phyloP scores from a whole-genome alignment of 1,284 basidiomycete genomes.

The Paramarasmius palmivorus region DNA sequence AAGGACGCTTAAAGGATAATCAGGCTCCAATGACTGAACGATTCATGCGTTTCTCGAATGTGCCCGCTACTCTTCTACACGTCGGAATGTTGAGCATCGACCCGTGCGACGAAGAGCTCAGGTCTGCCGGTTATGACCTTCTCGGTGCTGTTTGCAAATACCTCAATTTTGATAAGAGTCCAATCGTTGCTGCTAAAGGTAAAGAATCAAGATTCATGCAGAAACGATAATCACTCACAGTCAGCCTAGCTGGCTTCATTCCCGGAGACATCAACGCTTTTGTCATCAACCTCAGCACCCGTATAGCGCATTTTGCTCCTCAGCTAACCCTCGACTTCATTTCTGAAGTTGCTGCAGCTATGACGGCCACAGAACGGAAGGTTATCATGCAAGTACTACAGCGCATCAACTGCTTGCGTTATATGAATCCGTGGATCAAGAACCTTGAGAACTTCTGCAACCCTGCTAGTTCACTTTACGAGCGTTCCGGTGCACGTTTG shows the following conservation, averaged over 20 bases:
- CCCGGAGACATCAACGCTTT: slow-evolving; percentile 73
- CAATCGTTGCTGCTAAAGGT: slow-evolving; percentile 71
- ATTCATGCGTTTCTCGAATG: slow-evolving; percentile 77
- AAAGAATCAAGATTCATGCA: slow-evolving; percentile 18
- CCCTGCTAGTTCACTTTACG: slow-evolving; percentile 63
- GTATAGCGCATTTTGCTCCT: slow-evolving; percentile 71
- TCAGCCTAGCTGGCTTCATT: slow-evolving; percentile 61
- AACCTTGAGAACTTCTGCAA: slow-evolving; percentile 76
- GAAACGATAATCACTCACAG: slow-evolving; percentile 15
- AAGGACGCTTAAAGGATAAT: slow-evolving; percentile 62
- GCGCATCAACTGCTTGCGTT: slow-evolving; percentile 74
- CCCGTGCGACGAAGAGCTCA: slow-evolving; percentile 72
- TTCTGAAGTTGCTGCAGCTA: slow-evolving; percentile 74
- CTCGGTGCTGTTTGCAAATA: slow-evolving; percentile 77
- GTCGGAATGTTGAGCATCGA: slow-evolving; percentile 80
- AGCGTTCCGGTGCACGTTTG: slow-evolving; percentile 69
- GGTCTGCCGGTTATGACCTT: slow-evolving; percentile 76
- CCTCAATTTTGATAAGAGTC: slow-evolving; percentile 73
- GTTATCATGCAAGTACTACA: slow-evolving; percentile 40
- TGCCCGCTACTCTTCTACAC: slow-evolving; percentile 81
- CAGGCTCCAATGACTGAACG: slow-evolving; percentile 63
- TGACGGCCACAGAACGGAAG: slow-evolving; percentile 63
- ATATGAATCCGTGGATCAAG: slow-evolving; percentile 84
- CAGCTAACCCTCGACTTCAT: slow-evolving; percentile 86
- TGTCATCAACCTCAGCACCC: slow-evolving; percentile 67